Conservation (phyloP, 768 basidiomycete genomes). For the Chalciporus sphaerocephalus region DNA sequence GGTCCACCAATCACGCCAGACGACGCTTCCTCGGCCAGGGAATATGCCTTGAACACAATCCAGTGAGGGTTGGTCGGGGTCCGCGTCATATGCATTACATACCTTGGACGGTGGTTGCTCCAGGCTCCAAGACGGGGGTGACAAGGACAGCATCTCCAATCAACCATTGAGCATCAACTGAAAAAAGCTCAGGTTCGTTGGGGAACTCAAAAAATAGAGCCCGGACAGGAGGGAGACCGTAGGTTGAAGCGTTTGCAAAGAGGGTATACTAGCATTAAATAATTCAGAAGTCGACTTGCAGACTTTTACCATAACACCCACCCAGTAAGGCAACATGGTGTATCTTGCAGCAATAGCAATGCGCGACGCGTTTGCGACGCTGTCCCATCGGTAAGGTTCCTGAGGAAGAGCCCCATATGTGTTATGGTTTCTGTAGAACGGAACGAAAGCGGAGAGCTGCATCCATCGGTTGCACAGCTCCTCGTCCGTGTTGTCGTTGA, state of each 20-base stretch:
- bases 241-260: conserved; percentile 61
- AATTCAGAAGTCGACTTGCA: neutral
- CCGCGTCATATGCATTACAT: conserved; percentile 18
- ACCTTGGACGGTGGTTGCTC: conserved; percentile 66
- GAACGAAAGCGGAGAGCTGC: conserved; percentile 77
- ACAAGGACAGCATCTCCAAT: conserved; percentile 68
- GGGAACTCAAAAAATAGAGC: conserved; percentile 80
- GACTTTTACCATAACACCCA: conserved; percentile 27
- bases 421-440: conserved; percentile 83
- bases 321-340: conserved; percentile 75
- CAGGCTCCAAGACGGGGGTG: conserved; percentile 69
- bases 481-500: conserved; percentile 63
- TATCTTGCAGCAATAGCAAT: conserved; percentile 71
- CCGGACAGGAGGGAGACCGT: conserved; percentile 66
- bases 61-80: too few species aligned
- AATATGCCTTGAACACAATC: conserved; percentile 45
- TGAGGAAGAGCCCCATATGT: conserved; percentile 61
- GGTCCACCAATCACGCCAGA: conserved; percentile 75
- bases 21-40: conserved; percentile 53
- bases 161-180: conserved; percentile 65
- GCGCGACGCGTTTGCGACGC: conserved; percentile 68
- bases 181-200: conserved; percentile 58
- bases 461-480: conserved; percentile 84
- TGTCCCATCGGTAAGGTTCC: conserved; percentile 80
- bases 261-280: conserved; percentile 53